Evolutionary conservation across 805 yeast genomes (phyloP).

Genomic region (Priceomyces haplophilus): DNA sequence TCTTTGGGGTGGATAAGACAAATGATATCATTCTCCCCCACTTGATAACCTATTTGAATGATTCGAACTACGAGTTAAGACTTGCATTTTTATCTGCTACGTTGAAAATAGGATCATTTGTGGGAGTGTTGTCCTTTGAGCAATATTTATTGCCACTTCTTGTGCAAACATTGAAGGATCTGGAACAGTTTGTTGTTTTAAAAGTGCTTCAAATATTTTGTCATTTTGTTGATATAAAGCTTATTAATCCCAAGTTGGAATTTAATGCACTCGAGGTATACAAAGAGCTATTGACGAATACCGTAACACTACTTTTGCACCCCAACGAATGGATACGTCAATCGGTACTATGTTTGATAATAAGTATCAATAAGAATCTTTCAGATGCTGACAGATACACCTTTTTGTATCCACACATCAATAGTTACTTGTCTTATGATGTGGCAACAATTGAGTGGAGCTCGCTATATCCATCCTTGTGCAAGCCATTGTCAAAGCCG

Average conservation of each 20-base stretch:
- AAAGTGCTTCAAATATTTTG: slow-evolving; percentile 53
- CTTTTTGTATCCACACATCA: slow-evolving; percentile 73
- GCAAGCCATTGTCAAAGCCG: slow-evolving; percentile 62
- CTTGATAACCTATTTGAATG: slow-evolving; percentile 86
- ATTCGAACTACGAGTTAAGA: slow-evolving; percentile 63
- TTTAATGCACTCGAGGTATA: slow-evolving; percentile 40
- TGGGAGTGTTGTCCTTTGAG: slow-evolving; percentile 80
- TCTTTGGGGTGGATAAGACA: slow-evolving; percentile 82
- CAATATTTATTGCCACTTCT: slow-evolving; percentile 84
- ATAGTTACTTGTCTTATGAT: slow-evolving; percentile 76
- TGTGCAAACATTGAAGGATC: slow-evolving; percentile 77
- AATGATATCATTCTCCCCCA: slow-evolving; percentile 88
- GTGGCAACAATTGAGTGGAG: slow-evolving; percentile 65
- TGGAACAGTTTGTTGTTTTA: slow-evolving; percentile 77
- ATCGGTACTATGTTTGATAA: slow-evolving; percentile 56
- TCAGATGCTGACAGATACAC: slow-evolving; percentile 81
- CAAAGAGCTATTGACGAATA: slow-evolving; percentile 29
- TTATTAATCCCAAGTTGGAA: slow-evolving; percentile 33
- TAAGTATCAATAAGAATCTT: slow-evolving; percentile 59
- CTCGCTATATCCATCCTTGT: slow-evolving; percentile 61
- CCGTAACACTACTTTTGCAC: slow-evolving; percentile 63
- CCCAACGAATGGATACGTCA: slow-evolving; percentile 87
- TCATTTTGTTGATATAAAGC: slow-evolving; percentile 25
- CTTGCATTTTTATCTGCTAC: slow-evolving; percentile 70
- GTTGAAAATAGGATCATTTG: slow-evolving; percentile 69